phyloP scores from a whole-genome alignment of 345 rosid genomes.

The Carallia pectinifolia region DNA sequence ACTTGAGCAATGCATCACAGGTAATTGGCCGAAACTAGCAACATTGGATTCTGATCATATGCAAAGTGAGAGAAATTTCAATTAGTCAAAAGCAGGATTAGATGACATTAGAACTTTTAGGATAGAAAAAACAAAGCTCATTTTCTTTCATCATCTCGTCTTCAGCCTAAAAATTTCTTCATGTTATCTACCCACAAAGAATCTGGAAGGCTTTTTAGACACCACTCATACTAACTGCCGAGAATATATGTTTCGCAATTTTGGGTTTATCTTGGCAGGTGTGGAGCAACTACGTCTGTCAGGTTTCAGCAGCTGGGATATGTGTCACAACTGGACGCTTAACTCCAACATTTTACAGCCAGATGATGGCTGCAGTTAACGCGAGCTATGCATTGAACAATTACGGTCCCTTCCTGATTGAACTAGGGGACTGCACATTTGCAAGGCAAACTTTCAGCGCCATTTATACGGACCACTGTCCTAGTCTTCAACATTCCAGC shows the following conservation, averaged over 20 bases:
- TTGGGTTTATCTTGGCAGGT: constrained; percentile 42
- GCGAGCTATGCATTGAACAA: constrained; percentile 52
- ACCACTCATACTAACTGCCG: too few relatives aligned
- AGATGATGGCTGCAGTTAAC: constrained; percentile 62
- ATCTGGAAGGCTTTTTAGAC: too few relatives aligned
- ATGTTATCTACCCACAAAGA: too few relatives aligned
- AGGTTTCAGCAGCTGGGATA: constrained; percentile 61
- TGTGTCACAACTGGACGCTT: constrained; percentile 73
- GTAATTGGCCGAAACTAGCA: constrained; percentile 32
- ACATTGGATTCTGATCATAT: not conserved
- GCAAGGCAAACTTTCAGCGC: constrained; percentile 69
- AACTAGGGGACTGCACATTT: constrained; percentile 78
- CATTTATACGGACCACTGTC: constrained; percentile 60
- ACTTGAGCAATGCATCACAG: constrained; percentile 74
- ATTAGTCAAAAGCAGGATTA: too few relatives aligned
- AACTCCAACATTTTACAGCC: constrained; percentile 61
- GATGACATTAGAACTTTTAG: too few relatives aligned
- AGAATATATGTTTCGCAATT: not conserved
- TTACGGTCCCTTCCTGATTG: constrained; percentile 61
- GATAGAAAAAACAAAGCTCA: too few relatives aligned
- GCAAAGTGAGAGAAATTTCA: too few relatives aligned
- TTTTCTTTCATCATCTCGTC: too few relatives aligned
- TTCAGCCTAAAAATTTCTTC: too few relatives aligned
- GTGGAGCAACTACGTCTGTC: constrained; percentile 69
- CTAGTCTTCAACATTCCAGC: constrained; percentile 55